Evolutionary conservation across 179 eudicot genomes (phyloP).

Genomic region (Amaranthus tricolor): DNA sequence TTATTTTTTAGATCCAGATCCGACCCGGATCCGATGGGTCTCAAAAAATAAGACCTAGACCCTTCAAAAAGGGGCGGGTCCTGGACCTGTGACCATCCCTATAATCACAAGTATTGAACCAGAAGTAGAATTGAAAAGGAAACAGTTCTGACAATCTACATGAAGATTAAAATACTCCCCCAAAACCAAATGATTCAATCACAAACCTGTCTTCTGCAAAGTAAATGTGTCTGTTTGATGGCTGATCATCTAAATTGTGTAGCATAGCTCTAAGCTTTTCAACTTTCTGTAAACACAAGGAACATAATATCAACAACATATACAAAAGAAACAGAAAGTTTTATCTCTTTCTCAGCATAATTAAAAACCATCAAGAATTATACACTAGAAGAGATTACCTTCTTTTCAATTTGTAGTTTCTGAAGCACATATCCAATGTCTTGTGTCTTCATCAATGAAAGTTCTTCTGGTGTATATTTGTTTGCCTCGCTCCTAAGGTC

Average conservation of each 20-base stretch:
- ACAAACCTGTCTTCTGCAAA: constrained; percentile 83
- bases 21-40: too few relatives aligned
- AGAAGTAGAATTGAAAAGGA: not conserved
- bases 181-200: not conserved
- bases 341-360: not conserved
- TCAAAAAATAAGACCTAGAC: too few relatives aligned
- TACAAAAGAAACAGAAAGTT: not conserved
- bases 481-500: constrained; percentile 59
- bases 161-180: not conserved
- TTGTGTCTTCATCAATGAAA: constrained; percentile 80
- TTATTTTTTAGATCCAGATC: too few relatives aligned
- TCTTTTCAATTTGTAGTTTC: constrained; percentile 82
- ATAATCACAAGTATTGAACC: not conserved
- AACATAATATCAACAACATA: not conserved
- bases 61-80: too few relatives aligned
- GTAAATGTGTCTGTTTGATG: constrained; percentile 57
- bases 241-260: constrained; percentile 49
- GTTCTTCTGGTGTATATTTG: constrained; percentile 65
- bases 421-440: constrained; percentile 77
- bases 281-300: constrained; percentile 53
- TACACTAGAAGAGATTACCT: constrained; percentile 33
- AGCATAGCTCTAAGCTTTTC: constrained; percentile 62
- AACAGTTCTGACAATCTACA: constrained; percentile 7
- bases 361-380: not conserved
- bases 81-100: too few relatives aligned